Evolutionary conservation across 2,329 filamentous ascomycete genomes (phyloP).

Genomic region (Ceratocystis lukuohia): DNA sequence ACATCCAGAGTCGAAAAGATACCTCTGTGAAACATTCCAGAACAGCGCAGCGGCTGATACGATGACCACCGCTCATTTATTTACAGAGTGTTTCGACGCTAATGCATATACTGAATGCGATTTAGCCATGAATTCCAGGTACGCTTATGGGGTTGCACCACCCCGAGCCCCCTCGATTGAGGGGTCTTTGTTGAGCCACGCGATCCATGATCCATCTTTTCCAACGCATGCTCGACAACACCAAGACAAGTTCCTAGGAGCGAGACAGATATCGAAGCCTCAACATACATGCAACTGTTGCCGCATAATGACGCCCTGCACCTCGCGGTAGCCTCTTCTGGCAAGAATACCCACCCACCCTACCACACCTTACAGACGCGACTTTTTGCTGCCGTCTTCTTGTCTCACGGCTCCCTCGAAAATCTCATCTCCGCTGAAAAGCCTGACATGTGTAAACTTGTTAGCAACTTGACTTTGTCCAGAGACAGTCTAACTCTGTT

Average conservation of each 20-base stretch:
- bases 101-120: neutral
- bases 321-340: neutral
- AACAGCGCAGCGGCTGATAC: neutral
- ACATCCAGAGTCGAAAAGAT: too few species aligned
- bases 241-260: neutral
- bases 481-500: neutral
- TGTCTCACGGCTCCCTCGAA: conserved; percentile 13
- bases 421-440: conserved; percentile 15
- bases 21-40: neutral
- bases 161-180: neutral
- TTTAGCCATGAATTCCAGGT: neutral
- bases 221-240: neutral
- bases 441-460: conserved; percentile 1
- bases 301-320: neutral
- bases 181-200: neutral
- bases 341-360: neutral
- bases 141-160: neutral
- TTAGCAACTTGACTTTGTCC: neutral
- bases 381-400: neutral
- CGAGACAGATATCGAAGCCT: neutral
- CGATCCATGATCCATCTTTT: neutral
- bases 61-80: neutral
- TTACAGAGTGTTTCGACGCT: neutral
- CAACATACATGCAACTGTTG: neutral
- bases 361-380: neutral